These are phyloP conservation scores for Fomitopsis pulvina DNA, from an alignment of 768 basidiomycete species.

Conservation along the genomic window DNA sequence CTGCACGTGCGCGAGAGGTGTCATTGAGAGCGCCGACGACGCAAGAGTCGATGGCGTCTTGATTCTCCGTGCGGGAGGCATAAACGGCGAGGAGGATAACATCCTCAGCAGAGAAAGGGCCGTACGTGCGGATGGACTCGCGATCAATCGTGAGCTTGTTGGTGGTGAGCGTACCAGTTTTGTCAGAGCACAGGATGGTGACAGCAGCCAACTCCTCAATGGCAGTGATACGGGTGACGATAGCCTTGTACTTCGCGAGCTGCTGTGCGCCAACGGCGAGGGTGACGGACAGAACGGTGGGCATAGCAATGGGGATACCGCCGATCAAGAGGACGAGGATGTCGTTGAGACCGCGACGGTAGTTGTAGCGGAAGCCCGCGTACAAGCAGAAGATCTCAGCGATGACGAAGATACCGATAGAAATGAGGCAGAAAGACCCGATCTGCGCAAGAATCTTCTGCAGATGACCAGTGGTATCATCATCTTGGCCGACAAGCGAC, in stretches of 20 bases:
- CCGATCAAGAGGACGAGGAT: slow-evolving; percentile 98
- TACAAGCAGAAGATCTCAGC: slow-evolving; percentile 94
- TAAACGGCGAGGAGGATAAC: slow-evolving; percentile 93
- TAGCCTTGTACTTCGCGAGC: slow-evolving; percentile 98
- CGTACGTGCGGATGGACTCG: slow-evolving; percentile 86
- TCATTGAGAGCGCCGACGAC: slow-evolving; percentile 80
- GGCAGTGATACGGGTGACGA: slow-evolving; percentile 98
- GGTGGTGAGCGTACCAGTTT: slow-evolving; percentile 97
- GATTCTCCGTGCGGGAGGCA: slow-evolving; percentile 97
- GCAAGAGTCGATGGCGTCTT: slow-evolving; percentile 92
- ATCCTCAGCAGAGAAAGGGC: slow-evolving; percentile 81
- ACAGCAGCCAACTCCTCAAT: slow-evolving; percentile 98
- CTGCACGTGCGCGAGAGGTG: slow-evolving; percentile 67
- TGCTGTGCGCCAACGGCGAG: slow-evolving; percentile 99
- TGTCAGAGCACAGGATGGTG: slow-evolving; percentile 98
- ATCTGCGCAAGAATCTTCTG: slow-evolving; percentile 98
- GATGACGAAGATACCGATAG: slow-evolving; percentile 92
- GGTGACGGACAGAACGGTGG: slow-evolving; percentile 95
- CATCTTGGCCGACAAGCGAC: slow-evolving; percentile 94
- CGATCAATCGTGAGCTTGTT: slow-evolving; percentile 99
- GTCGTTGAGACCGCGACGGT: slow-evolving; percentile 94
- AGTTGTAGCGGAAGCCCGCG: slow-evolving; percentile 82
- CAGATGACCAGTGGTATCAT: slow-evolving; percentile 96
- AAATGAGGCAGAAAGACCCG: slow-evolving; percentile 94
- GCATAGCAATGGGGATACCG: slow-evolving; percentile 99